A percentile compares a stretch with the other conserved stretches of the same genome.
These are phyloP conservation scores for Epichloe elymi DNA, from an alignment of 2,329 filamentous ascomycete species.

Conservation along the genomic window DNA sequence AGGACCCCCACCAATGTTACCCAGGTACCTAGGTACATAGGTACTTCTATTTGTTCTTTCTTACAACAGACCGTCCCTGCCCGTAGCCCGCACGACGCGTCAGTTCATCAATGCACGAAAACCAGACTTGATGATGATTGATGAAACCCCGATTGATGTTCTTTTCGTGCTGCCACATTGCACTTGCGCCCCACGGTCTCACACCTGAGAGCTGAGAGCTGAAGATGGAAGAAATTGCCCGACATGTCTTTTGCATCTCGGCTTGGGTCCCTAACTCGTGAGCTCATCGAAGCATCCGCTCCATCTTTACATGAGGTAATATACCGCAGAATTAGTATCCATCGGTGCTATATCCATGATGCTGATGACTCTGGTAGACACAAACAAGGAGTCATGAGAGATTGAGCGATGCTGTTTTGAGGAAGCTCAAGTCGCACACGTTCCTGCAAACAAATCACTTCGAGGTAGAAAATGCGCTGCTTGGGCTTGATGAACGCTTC, in stretches of 20 bases:
- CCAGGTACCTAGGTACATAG: too few relatives aligned
- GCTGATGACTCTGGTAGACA: constrained; percentile 11
- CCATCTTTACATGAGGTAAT: constrained; percentile 39
- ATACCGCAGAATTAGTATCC: constrained; percentile 1
- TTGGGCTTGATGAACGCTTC: constrained; percentile 77
- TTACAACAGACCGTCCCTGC: too few relatives aligned
- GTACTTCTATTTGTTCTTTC: too few relatives aligned
- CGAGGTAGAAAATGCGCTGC: constrained; percentile 49
- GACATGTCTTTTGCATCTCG: constrained; percentile 59
- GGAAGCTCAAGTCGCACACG: constrained; percentile 38
- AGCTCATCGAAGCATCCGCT: constrained; percentile 54
- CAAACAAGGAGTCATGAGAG: constrained; percentile 25
- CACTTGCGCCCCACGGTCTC: neutral
- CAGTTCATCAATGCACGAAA: neutral
- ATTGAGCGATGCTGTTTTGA: constrained; percentile 36
- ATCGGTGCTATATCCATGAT: neutral
- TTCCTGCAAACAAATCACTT: constrained; percentile 64
- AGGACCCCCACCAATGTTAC: neutral
- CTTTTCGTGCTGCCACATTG: neutral
- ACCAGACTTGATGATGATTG: neutral
- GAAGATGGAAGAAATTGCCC: constrained; percentile 1
- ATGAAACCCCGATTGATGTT: neutral
- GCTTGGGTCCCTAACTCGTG: constrained; percentile 51
- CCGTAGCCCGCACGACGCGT: neutral
- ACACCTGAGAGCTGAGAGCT: neutral